Base-by-base conservation (phyloP, 805 yeast genomes). In the Saccharomycopsis fibuligera region DNA sequence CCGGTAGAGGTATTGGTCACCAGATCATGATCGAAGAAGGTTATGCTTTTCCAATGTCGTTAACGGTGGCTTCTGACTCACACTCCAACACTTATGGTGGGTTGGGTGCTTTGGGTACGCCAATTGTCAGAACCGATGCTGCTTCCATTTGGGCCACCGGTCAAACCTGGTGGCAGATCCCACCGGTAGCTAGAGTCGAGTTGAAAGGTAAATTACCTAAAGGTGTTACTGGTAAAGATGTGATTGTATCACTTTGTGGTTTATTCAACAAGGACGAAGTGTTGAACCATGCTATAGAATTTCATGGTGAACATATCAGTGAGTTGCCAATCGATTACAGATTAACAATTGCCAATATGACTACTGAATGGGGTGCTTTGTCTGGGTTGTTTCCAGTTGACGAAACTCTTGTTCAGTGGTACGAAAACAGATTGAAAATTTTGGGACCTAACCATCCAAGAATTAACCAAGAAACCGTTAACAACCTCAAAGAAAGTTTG, bases 81-180 rank as follows among this genome's bases (percentile, higher is more conserved):
- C 99, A 93, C 66, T 89, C 97, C 9, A 93, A 93, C 65, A 93
- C 96, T 33, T 93, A 93, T 62, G 99, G 99, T 57, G 99, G 99
- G 62, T 73, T 93, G 42, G 98, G 98, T 17, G 73, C 96, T 21
- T 70, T 93, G 50, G 99, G 99, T 45, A 95, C 99, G 2, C 98
- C 99, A 8, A 85, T 93, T 48, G 99, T 93, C 49, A 79, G 99
- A 67, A 93, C 99, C 0, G 99, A 93, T 67, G 99, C 98, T 21
- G 99, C 99, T 3, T 80, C 97, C 8, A 91, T 93, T 56, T 93
- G 99, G 99, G 98, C 99, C 10, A 93, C 99, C 0, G 98, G 98
- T 36, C 95, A 89, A 69, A 93, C 99, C 3, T 93, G 99, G 99
- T 93, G 99, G 99, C 99, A 95, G 76, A 87, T 93, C 48, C 99